Percentiles rank a stretch among this genome's conserved stretches.
Evolutionary conservation across 768 basidiomycete species (phyloP).

Genomic region (Clitopilus passeckerianus): DNA sequence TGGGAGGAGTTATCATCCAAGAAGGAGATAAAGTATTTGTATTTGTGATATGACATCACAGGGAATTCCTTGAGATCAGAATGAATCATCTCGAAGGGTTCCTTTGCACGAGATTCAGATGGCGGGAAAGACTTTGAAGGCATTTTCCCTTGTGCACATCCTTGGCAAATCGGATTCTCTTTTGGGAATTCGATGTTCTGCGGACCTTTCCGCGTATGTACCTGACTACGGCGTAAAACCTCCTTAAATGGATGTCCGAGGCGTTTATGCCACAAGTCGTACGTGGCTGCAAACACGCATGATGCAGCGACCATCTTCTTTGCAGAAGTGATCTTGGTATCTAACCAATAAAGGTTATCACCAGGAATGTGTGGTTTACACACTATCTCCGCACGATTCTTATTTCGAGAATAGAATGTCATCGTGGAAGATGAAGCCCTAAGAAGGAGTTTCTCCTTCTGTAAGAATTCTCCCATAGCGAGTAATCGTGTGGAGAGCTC

Average conservation of each 20-base stretch:
- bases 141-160: constrained; percentile 15
- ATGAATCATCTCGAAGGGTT: constrained; percentile 14
- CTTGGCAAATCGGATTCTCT: not conserved
- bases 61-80: constrained; percentile 15
- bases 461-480: not conserved
- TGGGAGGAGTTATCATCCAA: constrained; percentile 10
- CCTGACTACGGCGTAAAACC: not conserved
- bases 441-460: not conserved
- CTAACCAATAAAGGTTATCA: not conserved
- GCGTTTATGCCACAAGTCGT: constrained; percentile 3
- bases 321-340: not conserved
- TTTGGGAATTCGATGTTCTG: not conserved
- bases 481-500: not conserved
- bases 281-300: no score
- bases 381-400: not conserved
- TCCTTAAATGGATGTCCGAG: constrained; percentile 2
- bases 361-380: not conserved
- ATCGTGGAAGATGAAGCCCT: not conserved
- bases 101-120: constrained; percentile 5
- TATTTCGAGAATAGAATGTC: not conserved
- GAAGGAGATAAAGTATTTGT: constrained; percentile 12
- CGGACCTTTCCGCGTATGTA: not conserved
- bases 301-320: no score
- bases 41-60: constrained; percentile 10
- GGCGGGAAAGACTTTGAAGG: constrained; percentile 7